Evolutionary conservation across 202 grass and related monocot species (phyloP).

Genomic region (Carex sylvatica): DNA sequence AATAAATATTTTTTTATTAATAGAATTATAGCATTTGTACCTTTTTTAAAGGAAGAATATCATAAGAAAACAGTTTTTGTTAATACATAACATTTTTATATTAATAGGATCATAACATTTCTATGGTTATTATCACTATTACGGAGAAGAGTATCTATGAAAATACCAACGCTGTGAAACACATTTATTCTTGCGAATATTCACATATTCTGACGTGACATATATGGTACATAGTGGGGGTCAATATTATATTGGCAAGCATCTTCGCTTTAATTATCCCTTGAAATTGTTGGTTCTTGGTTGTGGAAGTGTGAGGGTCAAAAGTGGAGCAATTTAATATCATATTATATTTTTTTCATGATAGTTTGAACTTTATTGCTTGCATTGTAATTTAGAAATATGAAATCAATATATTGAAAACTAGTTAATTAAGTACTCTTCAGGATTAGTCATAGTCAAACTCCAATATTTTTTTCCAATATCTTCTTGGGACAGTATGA

Average conservation of each 20-base stretch:
- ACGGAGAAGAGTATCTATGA: too few species aligned
- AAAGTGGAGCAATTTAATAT: background rate
- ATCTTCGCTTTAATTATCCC: background rate
- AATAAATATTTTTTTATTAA: too few species aligned
- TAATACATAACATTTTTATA: too few species aligned
- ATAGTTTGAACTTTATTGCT: background rate
- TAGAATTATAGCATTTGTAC: too few species aligned
- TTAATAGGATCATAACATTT: too few species aligned
- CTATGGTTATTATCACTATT: too few species aligned
- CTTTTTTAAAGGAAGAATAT: too few species aligned
- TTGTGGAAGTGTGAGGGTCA: background rate
- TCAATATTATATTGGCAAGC: background rate
- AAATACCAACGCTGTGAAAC: too few species aligned
- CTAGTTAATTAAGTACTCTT: background rate
- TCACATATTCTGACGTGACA: background rate
- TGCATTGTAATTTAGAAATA: background rate
- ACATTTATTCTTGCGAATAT: too few species aligned
- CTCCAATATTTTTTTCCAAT: too few species aligned
- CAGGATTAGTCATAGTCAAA: background rate
- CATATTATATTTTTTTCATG: background rate
- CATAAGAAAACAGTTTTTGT: too few species aligned
- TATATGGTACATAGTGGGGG: background rate
- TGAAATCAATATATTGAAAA: background rate
- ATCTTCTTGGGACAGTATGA: too few species aligned
- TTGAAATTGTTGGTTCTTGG: background rate